Evolutionary conservation across 805 yeast species (phyloP), one percentile per base, ranked within the genome.

Genomic region (Yamadazyma tumulicola): DNA sequence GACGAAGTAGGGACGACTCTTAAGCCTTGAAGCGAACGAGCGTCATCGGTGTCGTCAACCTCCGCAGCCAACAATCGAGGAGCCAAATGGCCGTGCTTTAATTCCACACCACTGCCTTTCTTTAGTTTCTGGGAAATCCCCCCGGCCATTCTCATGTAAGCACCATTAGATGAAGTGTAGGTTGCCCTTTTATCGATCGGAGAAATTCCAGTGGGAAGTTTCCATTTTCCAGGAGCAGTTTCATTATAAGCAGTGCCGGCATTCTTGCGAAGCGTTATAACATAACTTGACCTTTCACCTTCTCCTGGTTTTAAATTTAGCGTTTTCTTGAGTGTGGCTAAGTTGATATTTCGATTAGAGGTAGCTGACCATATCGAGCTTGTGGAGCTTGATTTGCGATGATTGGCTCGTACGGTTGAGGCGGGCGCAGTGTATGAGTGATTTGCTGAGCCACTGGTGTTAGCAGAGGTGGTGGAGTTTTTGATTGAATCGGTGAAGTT

Each of bases 51-150:
- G 35, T 81, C 86, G 42, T 81, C 89, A 23, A 83, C 79, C 53
- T 83, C 93, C 16, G 82, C 74, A 2, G 89, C 91, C 40, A 84
- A 63, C 57, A 83, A 66, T 29, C 86, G 69, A 17, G 83, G 84
- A 35, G 77, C 71, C 38, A 75, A 63, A 49, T 67, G 77, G 5
- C 83, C 82, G 51, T 79, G 83, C 48, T 76, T 79, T 51, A 77
- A 61, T 37, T 77, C 81, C 5, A 67, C 73, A 0, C 74, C 74
- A 37, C 64, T 60, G n/a, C 63, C 51, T 38, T 60, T 63, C 41
- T 60, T 61, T 42, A 26, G 54, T 48, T 44, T 55, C 24, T 47
- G 52, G 1, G 41, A 37, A n/a, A 47, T 42, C 25, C 49, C 54
- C 20, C 59, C 59, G 5, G 42, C 48, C 22, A 47, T 44, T 28